These are phyloP conservation scores for Colletotrichum phormii DNA, from an alignment of 2,329 filamentous ascomycete species.

Conservation along the genomic window DNA sequence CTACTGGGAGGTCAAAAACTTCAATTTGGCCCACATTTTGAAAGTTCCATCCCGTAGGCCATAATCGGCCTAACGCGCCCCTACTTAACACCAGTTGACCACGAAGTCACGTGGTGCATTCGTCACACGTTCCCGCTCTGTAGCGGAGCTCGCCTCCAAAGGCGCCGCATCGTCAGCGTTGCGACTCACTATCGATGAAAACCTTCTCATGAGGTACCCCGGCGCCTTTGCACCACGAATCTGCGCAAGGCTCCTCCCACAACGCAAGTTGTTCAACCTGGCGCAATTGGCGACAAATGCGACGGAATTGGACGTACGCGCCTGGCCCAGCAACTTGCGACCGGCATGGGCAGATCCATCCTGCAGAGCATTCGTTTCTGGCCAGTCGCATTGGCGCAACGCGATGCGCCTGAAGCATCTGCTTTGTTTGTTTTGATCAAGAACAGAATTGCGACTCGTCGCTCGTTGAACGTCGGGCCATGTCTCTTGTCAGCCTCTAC, in stretches of 20 bases:
- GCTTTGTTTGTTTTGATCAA: slow-evolving; percentile 33
- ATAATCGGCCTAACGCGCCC: background rate
- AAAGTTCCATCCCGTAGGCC: background rate
- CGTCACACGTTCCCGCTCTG: background rate
- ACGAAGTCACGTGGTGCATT: slow-evolving; percentile 12
- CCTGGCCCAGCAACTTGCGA: slow-evolving; percentile 25
- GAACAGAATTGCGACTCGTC: slow-evolving; percentile 20
- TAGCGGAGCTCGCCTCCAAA: background rate
- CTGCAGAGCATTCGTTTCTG: slow-evolving; percentile 18
- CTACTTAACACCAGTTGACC: slow-evolving; percentile 1
- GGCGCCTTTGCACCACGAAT: background rate
- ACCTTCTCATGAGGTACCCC: background rate
- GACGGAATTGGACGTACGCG: slow-evolving; percentile 29
- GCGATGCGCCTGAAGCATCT: slow-evolving; percentile 32
- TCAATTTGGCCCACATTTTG: background rate
- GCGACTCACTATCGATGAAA: slow-evolving; percentile 17
- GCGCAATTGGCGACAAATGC: slow-evolving; percentile 22
- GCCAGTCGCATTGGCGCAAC: slow-evolving; percentile 35
- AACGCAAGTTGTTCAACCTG: background rate
- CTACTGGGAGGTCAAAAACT: too few species aligned
- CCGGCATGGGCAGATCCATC: slow-evolving; percentile 18
- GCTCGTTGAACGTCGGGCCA: slow-evolving; percentile 7
- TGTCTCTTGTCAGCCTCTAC: background rate
- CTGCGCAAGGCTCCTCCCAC: background rate
- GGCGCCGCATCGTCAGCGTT: slow-evolving; percentile 15